phyloP scores from a whole-genome alignment of 805 yeast species.

The Metschnikowia bowlesiae region DNA sequence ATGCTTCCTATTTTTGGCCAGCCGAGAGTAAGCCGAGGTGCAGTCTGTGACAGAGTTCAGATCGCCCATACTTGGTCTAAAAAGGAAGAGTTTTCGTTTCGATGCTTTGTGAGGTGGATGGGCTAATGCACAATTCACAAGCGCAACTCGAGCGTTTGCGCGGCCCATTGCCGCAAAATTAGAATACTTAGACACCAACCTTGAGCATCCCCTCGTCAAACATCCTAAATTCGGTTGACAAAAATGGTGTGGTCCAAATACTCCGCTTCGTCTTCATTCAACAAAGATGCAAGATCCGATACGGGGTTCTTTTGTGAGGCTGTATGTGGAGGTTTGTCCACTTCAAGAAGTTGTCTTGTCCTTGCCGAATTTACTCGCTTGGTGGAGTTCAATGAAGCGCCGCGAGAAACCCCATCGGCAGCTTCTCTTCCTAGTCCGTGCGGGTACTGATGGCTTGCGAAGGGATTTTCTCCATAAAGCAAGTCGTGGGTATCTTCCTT shows the following conservation, averaged over 20 bases:
- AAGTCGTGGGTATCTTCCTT: constrained; percentile 21
- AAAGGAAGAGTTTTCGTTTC: background rate
- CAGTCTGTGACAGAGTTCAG: background rate
- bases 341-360: constrained; percentile 9
- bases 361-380: background rate
- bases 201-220: background rate
- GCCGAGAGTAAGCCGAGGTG: background rate
- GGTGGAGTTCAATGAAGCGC: constrained; percentile 6
- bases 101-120: background rate
- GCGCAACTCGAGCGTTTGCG: background rate
- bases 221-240: constrained; percentile 5
- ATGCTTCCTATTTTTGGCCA: background rate
- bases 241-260: constrained; percentile 12
- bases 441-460: constrained; percentile 16
- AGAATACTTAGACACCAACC: background rate
- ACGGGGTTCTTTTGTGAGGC: background rate
- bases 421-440: constrained; percentile 8
- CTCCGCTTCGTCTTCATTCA: constrained; percentile 13
- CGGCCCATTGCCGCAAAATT: constrained; percentile 1
- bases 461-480: constrained; percentile 19
- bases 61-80: background rate
- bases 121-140: background rate
- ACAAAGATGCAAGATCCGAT: constrained; percentile 8
- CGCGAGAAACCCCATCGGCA: constrained; percentile 6
- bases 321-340: background rate